These are phyloP conservation scores for Tylopilus microsporus DNA, from an alignment of 1,284 basidiomycete genomes.

Conservation along the genomic window DNA sequence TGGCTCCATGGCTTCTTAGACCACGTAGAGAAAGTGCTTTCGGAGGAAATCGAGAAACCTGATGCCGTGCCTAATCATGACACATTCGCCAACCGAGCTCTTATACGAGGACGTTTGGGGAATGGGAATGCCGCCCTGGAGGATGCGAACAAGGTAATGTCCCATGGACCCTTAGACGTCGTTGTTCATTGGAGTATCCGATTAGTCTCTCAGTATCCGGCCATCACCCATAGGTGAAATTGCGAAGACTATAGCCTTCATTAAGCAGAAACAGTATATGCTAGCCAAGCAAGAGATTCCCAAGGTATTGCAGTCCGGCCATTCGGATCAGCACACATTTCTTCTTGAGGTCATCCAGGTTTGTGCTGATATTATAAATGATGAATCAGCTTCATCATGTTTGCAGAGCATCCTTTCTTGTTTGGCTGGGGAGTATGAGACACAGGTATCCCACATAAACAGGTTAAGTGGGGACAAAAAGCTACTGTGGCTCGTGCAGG, in stretches of 20 bases:
- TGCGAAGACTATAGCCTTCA: constrained; percentile 2
- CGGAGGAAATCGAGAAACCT: constrained; percentile 10
- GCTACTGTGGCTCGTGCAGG: constrained; percentile 6
- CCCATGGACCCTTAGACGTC: neutral
- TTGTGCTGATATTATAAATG: neutral
- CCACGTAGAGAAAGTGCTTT: constrained; percentile 10
- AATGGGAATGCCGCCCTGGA: neutral
- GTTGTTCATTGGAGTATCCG: neutral
- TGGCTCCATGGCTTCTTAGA: constrained; percentile 20
- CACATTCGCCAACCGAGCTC: constrained; percentile 14
- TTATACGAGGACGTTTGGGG: neutral
- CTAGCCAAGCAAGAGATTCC: constrained; percentile 3
- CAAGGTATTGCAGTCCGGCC: neutral
- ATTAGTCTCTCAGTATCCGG: constrained; percentile 3
- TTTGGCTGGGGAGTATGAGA: neutral
- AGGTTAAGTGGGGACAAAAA: neutral
- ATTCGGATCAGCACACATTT: neutral
- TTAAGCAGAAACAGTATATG: neutral
- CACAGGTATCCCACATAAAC: neutral
- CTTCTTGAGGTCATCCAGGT: constrained; percentile 9
- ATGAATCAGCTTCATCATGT: neutral
- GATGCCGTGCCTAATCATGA: constrained; percentile 2
- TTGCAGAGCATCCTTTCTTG: constrained; percentile 5
- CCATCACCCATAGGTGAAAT: constrained; percentile 4
- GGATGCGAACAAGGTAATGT: constrained; percentile 1